These are phyloP conservation scores for Ceratocystis smalleyi DNA, from an alignment of 2,329 filamentous ascomycete species.

Conservation along the genomic window DNA sequence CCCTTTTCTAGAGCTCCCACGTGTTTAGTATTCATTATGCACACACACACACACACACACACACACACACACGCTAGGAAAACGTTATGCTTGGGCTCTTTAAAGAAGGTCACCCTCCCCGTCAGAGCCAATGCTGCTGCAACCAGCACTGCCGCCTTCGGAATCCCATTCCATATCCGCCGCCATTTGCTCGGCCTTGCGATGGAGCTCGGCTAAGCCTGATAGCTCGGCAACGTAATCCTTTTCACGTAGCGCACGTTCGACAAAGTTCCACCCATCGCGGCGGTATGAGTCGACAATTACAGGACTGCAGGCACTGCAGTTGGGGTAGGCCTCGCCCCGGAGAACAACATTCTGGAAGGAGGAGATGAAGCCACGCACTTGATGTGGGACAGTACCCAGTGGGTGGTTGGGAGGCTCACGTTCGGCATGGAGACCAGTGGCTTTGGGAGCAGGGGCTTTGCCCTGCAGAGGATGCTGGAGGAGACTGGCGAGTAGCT, in stretches of 20 bases:
- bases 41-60: too few species aligned
- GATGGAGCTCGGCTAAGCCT: constrained; percentile 56
- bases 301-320: constrained; percentile 60
- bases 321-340: constrained; percentile 63
- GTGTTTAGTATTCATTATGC: background rate
- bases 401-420: constrained; percentile 45
- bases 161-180: constrained; percentile 46
- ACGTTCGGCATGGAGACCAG: constrained; percentile 33
- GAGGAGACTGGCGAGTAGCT: constrained; percentile 71
- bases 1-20: background rate
- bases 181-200: constrained; percentile 37
- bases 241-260: constrained; percentile 55
- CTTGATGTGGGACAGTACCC: constrained; percentile 61
- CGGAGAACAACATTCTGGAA: constrained; percentile 61
- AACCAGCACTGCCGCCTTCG: constrained; percentile 21
- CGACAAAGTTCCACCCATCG: constrained; percentile 63
- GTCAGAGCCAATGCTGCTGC: constrained; percentile 26
- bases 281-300: constrained; percentile 52
- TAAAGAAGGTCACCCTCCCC: constrained; percentile 40
- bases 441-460: constrained; percentile 40
- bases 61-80: too few species aligned
- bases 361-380: constrained; percentile 59
- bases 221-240: constrained; percentile 67
- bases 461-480: constrained; percentile 65
- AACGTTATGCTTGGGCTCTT: background rate